Base-by-base conservation (phyloP, 2,329 filamentous ascomycete genomes). In the Dothistroma pini region DNA sequence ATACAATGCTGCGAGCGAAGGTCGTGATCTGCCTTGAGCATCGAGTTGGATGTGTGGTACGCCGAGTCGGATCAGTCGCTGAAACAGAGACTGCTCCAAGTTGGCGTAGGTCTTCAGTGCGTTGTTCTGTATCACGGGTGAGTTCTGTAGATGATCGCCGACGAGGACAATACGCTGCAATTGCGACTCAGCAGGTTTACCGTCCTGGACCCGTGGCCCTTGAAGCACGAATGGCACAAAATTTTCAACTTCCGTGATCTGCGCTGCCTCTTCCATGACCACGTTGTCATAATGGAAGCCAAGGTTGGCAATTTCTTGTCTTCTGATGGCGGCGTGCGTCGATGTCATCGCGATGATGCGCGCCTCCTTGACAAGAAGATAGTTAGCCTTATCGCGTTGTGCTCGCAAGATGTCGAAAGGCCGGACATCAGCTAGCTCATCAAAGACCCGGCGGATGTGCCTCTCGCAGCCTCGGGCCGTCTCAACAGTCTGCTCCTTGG, bases 301-400 rank as follows among this genome's bases (percentile, higher is more conserved):
- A n/a, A 97, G 83, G 16, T 85, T 83, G 0, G 91, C 89, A 69
- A 99, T 97, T 70, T 97, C 93, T 65, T 91, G 87, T 64, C 93
- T 84, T 63, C 92, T 87, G 84, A 99, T 99, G 1, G 95, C 95
- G 4, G 95, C 96, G 75, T 99, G 95, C 0, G 96, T 99, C 4
- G 93, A 96, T 19, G 95, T 99, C 96, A 99, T 99, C 60, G 95
- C 96, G 66, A 99, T 89, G 64, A 99, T 95, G 38, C 95, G 88
- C n/a, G 96, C 96, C 76, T 97, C 93, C 70, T 92, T 97, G 6
- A 92, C 89, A 35, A 99, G 84, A 6, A 99, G 85, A 72, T 99
- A 99, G 75, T 97, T 97, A 56, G 93, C 89, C 78, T 96, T 97
- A 74, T 99, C 95, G 38, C 90, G 87, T 65, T 93, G 90, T 58